Evolutionary conservation across 1,284 basidiomycete species (phyloP), one percentile per base, ranked within the genome.

Genomic region (Leccinum griseonigrum): DNA sequence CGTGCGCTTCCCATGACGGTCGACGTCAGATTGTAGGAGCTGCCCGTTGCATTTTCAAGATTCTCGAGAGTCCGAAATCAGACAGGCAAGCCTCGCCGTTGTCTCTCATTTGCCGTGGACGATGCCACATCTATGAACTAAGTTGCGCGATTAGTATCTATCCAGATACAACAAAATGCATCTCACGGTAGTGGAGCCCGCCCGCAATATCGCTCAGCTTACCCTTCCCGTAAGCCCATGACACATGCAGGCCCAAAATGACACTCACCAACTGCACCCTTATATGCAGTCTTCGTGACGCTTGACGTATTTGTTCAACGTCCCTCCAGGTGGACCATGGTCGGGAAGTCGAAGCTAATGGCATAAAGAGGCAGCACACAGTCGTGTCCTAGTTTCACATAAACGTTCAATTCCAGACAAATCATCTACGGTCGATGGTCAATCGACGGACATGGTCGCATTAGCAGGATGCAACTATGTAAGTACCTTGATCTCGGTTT

Each of bases 1-100:
- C 70, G 71, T 14, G 77, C 59, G 3, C 72, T 69, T 18, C 71
- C 69, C 14, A 57, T 58, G 9, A 67, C 22, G 7, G 71, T 71
- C 11, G 75, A 76, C 1, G 70, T 71, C 57, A 70, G 63, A 48
- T 14, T 22, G 54, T 71, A 71, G 0, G 74, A 71, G 1, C 67
- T 68, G 7, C 69, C 71, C 28, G 70, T 69, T 13, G 71, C 62
- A 38, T 77, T 77, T 34, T 69, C 26, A 74, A 66, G 56, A 78
- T 66, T 34, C 65, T 70, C 22, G 71, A 72, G 26, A 71, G 65
- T 18, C 69, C 70, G 14, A 72, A 71, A 59, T 73, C 69, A 10
- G 68, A 62, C 28, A 73, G 58, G 57, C 65, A 67, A 4, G 67
- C 67, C 34, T 63, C 64, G 40, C 69, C 65, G 2, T 70, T 64